Evolutionary conservation across 1,139 yeast genomes (phyloP), one percentile per base, ranked within the genome.

Genomic region (Geotrichum fermentans): DNA sequence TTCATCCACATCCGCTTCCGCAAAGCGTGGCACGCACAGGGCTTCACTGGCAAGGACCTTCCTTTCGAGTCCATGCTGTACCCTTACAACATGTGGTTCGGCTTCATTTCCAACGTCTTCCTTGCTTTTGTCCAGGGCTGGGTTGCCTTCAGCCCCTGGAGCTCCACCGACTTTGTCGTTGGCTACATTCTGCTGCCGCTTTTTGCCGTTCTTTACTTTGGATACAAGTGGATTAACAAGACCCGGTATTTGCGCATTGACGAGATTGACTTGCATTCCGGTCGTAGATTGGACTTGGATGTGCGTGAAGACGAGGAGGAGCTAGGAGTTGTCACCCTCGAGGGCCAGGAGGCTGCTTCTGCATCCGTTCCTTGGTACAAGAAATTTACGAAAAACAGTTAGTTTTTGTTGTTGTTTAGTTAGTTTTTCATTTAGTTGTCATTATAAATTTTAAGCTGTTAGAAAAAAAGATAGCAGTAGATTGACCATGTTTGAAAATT

Each of bases 61-160:
- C 82, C 83, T 0, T 82, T 70, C 66, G 70, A 66, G 51, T 79
- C 82, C 1, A 61, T 70, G 40, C 69, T 75, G 59, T 80, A 71
- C 59, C 88, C 89, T 1, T 69, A 64, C 58, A 67, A 73, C 26
- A 79, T 83, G 2, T 68, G 70, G 45, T 58, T 77, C 40, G 83
- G 83, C 1, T 67, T 81, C 7, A 56, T 66, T 0, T 64, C 79
- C 44, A 81, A 79, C 58, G 55, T 73, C 1, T 73, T 82, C 52
- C 68, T 82, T 55, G 82, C 78, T 1, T 63, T 82, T 22, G 77
- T 82, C 33, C 88, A 82, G 63, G 85, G 88, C 2, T 82, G 88
- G 87, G 70, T 83, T 0, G 70, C 74, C 40, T 77, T 82, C 57
- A 71, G 72, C 49, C 88, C 89, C 0, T 82, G 80, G 58, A 51